Evolutionary conservation across 2,329 filamentous ascomycete species (phyloP).

Genomic region (Septoria linicola): DNA sequence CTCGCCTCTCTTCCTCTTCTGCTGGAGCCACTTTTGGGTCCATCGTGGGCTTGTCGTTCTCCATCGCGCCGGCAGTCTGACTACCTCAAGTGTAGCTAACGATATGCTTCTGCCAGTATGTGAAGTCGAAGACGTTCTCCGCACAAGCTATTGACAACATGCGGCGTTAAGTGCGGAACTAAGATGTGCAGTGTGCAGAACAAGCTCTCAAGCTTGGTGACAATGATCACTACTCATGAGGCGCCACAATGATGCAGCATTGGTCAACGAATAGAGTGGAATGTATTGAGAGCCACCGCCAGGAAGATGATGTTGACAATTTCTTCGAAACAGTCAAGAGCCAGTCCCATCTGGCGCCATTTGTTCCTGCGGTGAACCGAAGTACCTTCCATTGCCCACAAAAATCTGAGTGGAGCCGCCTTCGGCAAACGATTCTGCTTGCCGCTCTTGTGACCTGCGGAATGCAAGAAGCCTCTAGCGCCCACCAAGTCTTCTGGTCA

Average conservation of each 20-base stretch:
- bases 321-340: neutral
- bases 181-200: constrained; percentile 1
- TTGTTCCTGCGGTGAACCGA: constrained; percentile 5
- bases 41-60: constrained; percentile 16
- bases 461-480: constrained; percentile 7
- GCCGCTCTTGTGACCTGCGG: neutral
- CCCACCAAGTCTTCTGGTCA: neutral
- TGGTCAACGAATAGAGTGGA: neutral
- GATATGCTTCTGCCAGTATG: neutral
- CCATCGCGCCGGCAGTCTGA: constrained; percentile 14
- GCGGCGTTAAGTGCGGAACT: constrained; percentile 14
- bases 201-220: constrained; percentile 10
- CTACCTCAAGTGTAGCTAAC: neutral
- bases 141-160: constrained; percentile 9
- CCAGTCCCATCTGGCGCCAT: constrained; percentile 5
- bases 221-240: neutral
- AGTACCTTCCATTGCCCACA: constrained; percentile 9
- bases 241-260: neutral
- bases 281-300: too few relatives aligned
- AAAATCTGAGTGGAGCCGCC: constrained; percentile 6
- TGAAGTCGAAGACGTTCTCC: neutral
- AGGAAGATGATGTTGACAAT: neutral
- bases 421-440: constrained; percentile 11
- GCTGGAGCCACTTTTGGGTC: constrained; percentile 10
- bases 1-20: constrained; percentile 12